Evolutionary conservation across 768 basidiomycete genomes (phyloP), one percentile per base, ranked within the genome.

Genomic region (Termitomyces bulborhizus): DNA sequence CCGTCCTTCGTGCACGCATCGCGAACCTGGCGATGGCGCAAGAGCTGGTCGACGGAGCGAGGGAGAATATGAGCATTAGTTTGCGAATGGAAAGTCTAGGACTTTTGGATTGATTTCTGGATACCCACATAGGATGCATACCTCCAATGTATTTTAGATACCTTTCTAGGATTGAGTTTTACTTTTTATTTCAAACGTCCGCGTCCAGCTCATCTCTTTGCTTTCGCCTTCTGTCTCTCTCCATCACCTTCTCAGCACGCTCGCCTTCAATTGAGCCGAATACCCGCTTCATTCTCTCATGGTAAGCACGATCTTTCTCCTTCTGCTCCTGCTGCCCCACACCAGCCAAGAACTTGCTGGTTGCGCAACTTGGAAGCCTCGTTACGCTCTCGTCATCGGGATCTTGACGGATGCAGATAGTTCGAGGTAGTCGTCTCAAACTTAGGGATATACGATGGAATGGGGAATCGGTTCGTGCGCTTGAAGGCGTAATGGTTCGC

Each of bases 381-480:
- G 66, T 92, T 93, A 40, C 91, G 84, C 64, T 96, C 64, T 96
- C 94, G 57, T 84, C 84, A 69, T 99, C 94, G 8, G 96, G 95
- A 69, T 98, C 97, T 65, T 88, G 88, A 51, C 78, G 76, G 21
- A 48, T 85, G 86, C 57, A 86, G 71, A 67, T 89, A 91, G 42
- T 82, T 86, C 6, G 91, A 92, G 0, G 81, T 81, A 2, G 78
- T 76, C 9, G 76, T 70, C 63, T 95, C 94, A 71, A 99, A 99
- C 68, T 94, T 96, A 65, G 97, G 97, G 26, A 93, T 79, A 69
- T 92, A 94, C 0, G 93, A 82, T 3, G 93, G 83, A 61, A 99
- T 98, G 4, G 97, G 97, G 93, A 45, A 98, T 96, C 0, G 94
- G 91, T 68, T 95, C 96, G 76, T 98, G 96, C 3, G 88, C 79